Percentiles rank a stretch among this genome's conserved stretches.
Evolutionary conservation across 495 filamentous ascomycete genomes (phyloP).

Genomic region (Penicillium roqueforti): DNA sequence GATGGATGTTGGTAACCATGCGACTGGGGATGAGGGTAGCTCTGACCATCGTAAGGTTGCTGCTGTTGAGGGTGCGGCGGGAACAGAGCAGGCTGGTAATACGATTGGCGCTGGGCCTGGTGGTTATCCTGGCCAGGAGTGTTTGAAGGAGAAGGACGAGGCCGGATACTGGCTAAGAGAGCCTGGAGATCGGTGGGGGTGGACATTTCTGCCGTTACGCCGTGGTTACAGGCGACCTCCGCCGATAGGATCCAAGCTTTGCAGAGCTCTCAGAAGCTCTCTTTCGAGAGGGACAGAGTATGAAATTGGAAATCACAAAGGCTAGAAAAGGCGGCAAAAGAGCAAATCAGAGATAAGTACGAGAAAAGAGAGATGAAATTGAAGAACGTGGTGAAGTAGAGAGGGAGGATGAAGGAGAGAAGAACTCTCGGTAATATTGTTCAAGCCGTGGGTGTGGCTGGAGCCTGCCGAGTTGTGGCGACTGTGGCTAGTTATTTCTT

Average conservation of each 20-base stretch:
- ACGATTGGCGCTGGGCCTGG: slow-evolving; percentile 30
- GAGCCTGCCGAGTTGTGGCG: slow-evolving; percentile 7
- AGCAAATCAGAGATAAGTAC: slow-evolving; percentile 3
- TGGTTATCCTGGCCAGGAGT: slow-evolving; percentile 33
- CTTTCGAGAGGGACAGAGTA: slow-evolving; percentile 34
- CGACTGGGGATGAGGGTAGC: slow-evolving; percentile 33
- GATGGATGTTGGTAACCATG: slow-evolving; percentile 47
- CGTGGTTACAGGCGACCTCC: slow-evolving; percentile 31
- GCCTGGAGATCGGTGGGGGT: slow-evolving; percentile 48
- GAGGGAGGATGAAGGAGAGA: slow-evolving; percentile 17
- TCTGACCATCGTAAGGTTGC: slow-evolving; percentile 38
- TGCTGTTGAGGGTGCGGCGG: slow-evolving; percentile 33
- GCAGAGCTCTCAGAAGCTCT: slow-evolving; percentile 29
- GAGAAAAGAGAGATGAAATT: slow-evolving; percentile 16
- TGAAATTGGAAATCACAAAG: slow-evolving; percentile 22
- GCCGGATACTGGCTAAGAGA: slow-evolving; percentile 45
- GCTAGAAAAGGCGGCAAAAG: slow-evolving; percentile 4
- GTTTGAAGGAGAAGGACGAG: slow-evolving; percentile 38
- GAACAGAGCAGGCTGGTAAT: slow-evolving; percentile 33
- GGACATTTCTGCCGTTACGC: slow-evolving; percentile 49
- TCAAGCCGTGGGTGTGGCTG: slow-evolving; percentile 9
- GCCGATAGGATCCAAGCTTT: slow-evolving; percentile 29
- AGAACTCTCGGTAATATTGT: slow-evolving; percentile 18
- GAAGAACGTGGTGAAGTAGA: slow-evolving; percentile 23
- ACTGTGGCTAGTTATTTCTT: slow-evolving; percentile 19